Base-by-base conservation (phyloP, 2,329 filamentous ascomycete species). In the Cladophialophora yegresii region DNA sequence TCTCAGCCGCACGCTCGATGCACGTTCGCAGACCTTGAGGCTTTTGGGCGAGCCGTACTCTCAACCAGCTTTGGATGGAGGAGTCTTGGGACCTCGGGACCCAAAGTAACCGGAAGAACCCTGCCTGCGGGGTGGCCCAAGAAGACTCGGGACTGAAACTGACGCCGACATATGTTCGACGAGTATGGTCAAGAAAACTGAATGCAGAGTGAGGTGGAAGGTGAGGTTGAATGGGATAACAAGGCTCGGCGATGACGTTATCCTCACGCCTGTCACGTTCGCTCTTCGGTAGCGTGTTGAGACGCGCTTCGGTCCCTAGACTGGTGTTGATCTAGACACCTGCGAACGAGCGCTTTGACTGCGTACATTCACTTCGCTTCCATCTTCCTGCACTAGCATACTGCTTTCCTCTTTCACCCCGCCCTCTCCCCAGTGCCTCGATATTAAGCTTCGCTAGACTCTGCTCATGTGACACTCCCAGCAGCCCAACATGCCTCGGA, bases 401-500 rank as follows among this genome's bases (percentile, higher is more conserved):
- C n/a, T 8, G 36, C n/a, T 7, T 7, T 43, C 2, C 36, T n/a
- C 36, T 1, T 8, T 16, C n/a, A 20, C 36, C 16, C n/a, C 36
- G n/a, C 36, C 6, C 36, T 43, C 13, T 20, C 36, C n/a, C 36
- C 36, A n/a, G 36, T n/a, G 16, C 16, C 5, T 43, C 4, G 36
- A 20, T 43, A 8, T n/a, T n/a, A 5, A 43, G n/a, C 13, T 7
- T n/a, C 8, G 8, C n/a, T 6, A n/a, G 16, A 20, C 6, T 2
- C 36, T 43, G 36, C 36, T n/a, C 3, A 16, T n/a, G 5, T 20
- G 8, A 43, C 7, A n/a, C 6, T 6, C 26, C 47, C 20, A 50
- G 22, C 32, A 12, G 16, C 62, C 20, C 62, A 65, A 23, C 47
- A 70, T 70, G 68, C 53, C 66, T 58, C 68, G 59, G 22, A 68